These are phyloP conservation scores for Xerocomus amazonicus DNA, from an alignment of 1,284 basidiomycete genomes.

Conservation along the genomic window DNA sequence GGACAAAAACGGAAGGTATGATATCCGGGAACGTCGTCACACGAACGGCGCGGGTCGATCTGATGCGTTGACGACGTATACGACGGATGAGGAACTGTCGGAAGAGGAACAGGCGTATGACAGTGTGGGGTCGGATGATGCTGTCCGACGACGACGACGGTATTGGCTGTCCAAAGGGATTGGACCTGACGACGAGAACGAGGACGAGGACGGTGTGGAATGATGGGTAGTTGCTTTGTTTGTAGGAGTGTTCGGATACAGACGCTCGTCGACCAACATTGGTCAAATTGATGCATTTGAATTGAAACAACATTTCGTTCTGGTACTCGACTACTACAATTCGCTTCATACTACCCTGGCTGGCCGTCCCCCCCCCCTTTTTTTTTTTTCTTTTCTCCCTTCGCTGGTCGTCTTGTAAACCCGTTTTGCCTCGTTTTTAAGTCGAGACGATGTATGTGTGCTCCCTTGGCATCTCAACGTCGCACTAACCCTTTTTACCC, in stretches of 20 bases:
- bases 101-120: slow-evolving; percentile 21
- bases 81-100: slow-evolving; percentile 30
- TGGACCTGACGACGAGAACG: slow-evolving; percentile 17
- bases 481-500: slow-evolving; percentile 14
- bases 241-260: neutral
- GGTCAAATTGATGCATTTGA: neutral
- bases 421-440: neutral
- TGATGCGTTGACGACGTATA: slow-evolving; percentile 20
- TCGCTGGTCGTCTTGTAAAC: slow-evolving; percentile 20
- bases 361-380: slow-evolving; percentile 12
- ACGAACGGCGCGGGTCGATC: slow-evolving; percentile 8
- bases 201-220: slow-evolving; percentile 31
- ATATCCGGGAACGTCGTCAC: slow-evolving; percentile 24
- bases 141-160: slow-evolving; percentile 16
- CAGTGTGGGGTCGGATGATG: slow-evolving; percentile 14
- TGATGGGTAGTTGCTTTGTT: too few relatives aligned
- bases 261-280: too few relatives aligned
- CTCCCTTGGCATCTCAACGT: neutral
- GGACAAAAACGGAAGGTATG: slow-evolving; percentile 28
- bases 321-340: too few relatives aligned
- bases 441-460: slow-evolving; percentile 23
- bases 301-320: neutral
- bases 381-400: neutral
- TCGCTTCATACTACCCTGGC: slow-evolving; percentile 14
- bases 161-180: slow-evolving; percentile 35